Base-by-base conservation (phyloP, 2,329 filamentous ascomycete species). In the Apiospora arundinis region DNA sequence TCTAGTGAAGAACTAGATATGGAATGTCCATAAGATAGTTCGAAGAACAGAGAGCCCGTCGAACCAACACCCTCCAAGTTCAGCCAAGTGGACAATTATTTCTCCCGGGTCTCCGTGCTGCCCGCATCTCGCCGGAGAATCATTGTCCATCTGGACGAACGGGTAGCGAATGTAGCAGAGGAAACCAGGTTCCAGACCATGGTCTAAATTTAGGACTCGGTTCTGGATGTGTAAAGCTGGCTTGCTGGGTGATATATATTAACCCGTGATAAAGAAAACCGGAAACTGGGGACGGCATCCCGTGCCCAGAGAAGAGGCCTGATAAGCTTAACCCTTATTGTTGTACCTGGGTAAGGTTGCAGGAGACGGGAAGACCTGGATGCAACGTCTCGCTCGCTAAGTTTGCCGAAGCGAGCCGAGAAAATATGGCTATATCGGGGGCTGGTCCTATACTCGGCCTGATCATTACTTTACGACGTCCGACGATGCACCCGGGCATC, bases 351-450 rank as follows among this genome's bases (percentile, higher is more conserved):
- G 18, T 8, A 37, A 9, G 25, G 9, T 60, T 37, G 52, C 52
- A 60, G 52, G 52, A 28, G 28, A 32, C 52, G 52, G 52, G 52
- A 60, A 60, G 42, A 45, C 42, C 52, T 60, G 16, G 28, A 60
- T 18, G 52, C 28, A 60, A 60, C 28, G 52, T 60, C 52, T 60
- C 52, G 52, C 28, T 60, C 28, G 52, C 52, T 60, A 60, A 60
- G 28, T 37, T 25, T 60, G 56, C 56, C 40, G 56, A 63, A 40
- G 32, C 56, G 56, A 63, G 56, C 56, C 56, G 16, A 37, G 16
- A 21, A 0, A 60, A 60, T 8, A 25, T 60, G 28, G 28, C 28
- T 37, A 60, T 60, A 37, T 37, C 28, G 6, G 25, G 25, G 6
- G 18, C 14, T 18, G 18, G 25, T 23, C 23, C n/a, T 52, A 28